These are phyloP conservation scores for Spencermartinsiella ligniputridi DNA, from an alignment of 1,139 yeast genomes.

Conservation along the genomic window DNA sequence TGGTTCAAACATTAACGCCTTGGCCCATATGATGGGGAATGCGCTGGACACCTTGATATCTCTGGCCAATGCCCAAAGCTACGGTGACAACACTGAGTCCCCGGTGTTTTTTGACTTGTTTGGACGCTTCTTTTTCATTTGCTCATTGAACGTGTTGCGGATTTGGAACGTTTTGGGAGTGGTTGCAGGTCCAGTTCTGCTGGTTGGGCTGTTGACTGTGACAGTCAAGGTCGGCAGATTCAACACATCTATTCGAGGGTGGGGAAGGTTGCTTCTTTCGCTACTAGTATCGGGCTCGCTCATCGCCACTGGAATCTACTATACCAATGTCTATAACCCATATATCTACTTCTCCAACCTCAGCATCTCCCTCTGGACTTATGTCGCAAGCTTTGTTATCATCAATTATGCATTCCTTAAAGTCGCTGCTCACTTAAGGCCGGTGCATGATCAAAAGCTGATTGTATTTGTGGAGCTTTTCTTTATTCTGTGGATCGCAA, in stretches of 20 bases:
- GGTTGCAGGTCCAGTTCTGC: constrained; percentile 51
- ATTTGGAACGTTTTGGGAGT: constrained; percentile 48
- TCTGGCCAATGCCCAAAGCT: constrained; percentile 39
- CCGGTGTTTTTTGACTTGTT: constrained; percentile 62
- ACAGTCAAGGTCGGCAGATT: constrained; percentile 20
- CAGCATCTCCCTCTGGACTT: constrained; percentile 45
- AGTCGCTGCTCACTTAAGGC: constrained; percentile 45
- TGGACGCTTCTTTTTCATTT: constrained; percentile 50
- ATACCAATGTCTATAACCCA: constrained; percentile 45
- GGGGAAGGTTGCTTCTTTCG: constrained; percentile 58
- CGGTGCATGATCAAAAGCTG: constrained; percentile 71
- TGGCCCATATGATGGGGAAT: constrained; percentile 79
- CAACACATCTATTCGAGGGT: constrained; percentile 31
- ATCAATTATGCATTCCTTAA: constrained; percentile 55
- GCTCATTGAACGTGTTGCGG: constrained; percentile 47
- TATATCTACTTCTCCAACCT: constrained; percentile 57
- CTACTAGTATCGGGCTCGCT: constrained; percentile 41
- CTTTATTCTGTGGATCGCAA: constrained; percentile 50
- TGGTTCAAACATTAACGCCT: constrained; percentile 57
- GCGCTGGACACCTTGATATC: constrained; percentile 55
- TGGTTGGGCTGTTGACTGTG: constrained; percentile 46
- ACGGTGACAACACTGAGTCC: constrained; percentile 32
- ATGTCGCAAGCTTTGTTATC: constrained; percentile 45
- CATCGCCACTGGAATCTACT: constrained; percentile 37
- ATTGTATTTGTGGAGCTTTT: constrained; percentile 57